Conservation (phyloP, 164 flowering plant species). For the Nymphaea thermarum region DNA sequence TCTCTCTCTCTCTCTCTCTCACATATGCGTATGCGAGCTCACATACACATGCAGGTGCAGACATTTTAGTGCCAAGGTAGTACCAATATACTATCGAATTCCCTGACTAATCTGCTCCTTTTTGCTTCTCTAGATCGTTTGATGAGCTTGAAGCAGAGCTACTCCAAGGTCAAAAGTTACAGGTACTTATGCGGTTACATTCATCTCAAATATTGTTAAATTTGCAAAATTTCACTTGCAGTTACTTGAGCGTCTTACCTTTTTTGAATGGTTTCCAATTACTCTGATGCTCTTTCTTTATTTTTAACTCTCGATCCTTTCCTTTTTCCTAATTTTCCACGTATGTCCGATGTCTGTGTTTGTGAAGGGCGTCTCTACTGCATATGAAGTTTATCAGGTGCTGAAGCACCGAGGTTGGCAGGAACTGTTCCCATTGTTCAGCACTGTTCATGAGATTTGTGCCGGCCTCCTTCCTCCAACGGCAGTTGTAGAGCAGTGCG, state of each 20-base stretch:
- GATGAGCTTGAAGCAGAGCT: slow-evolving; percentile 95
- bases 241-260: not conserved
- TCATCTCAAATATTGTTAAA: not conserved
- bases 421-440: slow-evolving; percentile 76
- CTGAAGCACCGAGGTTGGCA: slow-evolving; percentile 72
- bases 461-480: slow-evolving; percentile 64
- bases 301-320: not conserved
- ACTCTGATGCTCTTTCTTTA: not conserved
- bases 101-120: not conserved
- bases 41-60: not conserved
- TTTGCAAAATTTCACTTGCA: not conserved
- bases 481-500: slow-evolving; percentile 65
- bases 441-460: slow-evolving; percentile 76
- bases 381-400: slow-evolving; percentile 82
- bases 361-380: slow-evolving; percentile 82
- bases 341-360: not conserved
- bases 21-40: not conserved
- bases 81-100: not conserved
- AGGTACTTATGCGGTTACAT: slow-evolving; percentile 31
- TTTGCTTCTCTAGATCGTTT: slow-evolving; percentile 44
- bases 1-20: not conserved
- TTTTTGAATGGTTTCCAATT: not conserved
- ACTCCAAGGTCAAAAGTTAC: slow-evolving; percentile 91
- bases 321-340: not conserved
- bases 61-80: not conserved